Evolutionary conservation across 129 eudicot genomes (phyloP).

Genomic region (Ambrosia artemisiifolia): DNA sequence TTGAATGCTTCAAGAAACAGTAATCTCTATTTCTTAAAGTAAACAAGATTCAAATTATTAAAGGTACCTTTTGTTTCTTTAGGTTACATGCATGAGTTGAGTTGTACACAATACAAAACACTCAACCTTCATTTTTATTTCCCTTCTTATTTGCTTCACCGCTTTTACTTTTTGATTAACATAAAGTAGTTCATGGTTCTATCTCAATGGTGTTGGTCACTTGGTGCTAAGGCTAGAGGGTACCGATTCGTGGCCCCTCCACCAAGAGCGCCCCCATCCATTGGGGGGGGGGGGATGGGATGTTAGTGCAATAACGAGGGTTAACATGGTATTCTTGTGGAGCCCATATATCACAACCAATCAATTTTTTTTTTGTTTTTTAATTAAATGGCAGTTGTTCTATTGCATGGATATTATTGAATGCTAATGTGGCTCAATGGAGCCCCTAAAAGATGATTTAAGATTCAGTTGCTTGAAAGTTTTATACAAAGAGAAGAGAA

Average conservation of each 20-base stretch:
- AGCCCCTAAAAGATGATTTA: background rate
- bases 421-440: too few relatives aligned
- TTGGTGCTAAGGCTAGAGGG: background rate
- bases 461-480: background rate
- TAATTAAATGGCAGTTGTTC: too few relatives aligned
- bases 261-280: too few relatives aligned
- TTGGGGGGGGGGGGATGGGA: too few relatives aligned
- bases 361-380: too few relatives aligned
- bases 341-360: too few relatives aligned
- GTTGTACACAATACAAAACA: conserved; percentile 7
- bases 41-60: conserved; percentile 33
- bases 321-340: too few relatives aligned
- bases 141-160: conserved; percentile 21
- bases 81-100: conserved; percentile 36
- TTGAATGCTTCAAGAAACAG: conserved; percentile 61
- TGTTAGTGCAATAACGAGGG: too few relatives aligned
- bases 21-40: conserved; percentile 30
- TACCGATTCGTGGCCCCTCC: too few relatives aligned
- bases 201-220: background rate
- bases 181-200: conserved; percentile 1
- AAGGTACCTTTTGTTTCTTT: conserved; percentile 41
- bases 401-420: too few relatives aligned
- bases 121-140: conserved; percentile 17
- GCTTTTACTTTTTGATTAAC: conserved; percentile 19
- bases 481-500: background rate